Percentiles rank a stretch among this genome's conserved stretches.
Evolutionary conservation across 2,329 filamentous ascomycete species (phyloP).

Genomic region (Fusarium keratoplasticum): DNA sequence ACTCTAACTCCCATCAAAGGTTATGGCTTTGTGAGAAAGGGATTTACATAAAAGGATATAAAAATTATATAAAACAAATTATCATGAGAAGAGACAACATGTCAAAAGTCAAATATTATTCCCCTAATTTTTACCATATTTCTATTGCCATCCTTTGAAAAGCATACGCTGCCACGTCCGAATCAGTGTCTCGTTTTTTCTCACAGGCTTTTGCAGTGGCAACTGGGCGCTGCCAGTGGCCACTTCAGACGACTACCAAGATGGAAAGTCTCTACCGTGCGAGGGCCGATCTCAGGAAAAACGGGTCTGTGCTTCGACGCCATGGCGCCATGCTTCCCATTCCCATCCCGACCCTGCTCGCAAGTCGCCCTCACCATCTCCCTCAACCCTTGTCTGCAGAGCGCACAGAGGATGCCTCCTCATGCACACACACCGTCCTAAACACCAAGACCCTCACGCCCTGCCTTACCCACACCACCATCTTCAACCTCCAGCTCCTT

Average conservation of each 20-base stretch:
- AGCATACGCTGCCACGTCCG: not conserved
- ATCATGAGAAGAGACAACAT: not conserved
- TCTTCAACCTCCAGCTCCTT: constrained; percentile 5
- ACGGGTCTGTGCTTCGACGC: constrained; percentile 9
- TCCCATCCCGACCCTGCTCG: constrained; percentile 2
- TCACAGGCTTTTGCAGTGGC: not conserved
- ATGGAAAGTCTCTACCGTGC: constrained; percentile 16
- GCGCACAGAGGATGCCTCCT: not conserved
- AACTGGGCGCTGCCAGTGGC: not conserved
- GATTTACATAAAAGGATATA: not conserved
- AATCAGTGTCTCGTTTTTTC: not conserved
- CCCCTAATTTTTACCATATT: not conserved
- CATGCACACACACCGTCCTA: constrained; percentile 7
- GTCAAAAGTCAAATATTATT: not conserved
- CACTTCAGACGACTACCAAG: constrained; percentile 1
- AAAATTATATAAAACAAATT: not conserved
- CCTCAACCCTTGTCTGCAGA: not conserved
- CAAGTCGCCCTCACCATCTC: constrained; percentile 1
- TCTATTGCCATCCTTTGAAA: not conserved
- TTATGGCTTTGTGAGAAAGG: not conserved
- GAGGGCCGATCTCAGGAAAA: not conserved
- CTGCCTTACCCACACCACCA: constrained; percentile 15
- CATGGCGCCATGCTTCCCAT: constrained; percentile 17
- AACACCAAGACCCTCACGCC: constrained; percentile 6
- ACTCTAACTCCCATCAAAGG: not conserved